Evolutionary conservation across 2,329 filamentous ascomycete species (phyloP), one percentile per base, ranked within the genome.

Genomic region (Nothophoma quercina): DNA sequence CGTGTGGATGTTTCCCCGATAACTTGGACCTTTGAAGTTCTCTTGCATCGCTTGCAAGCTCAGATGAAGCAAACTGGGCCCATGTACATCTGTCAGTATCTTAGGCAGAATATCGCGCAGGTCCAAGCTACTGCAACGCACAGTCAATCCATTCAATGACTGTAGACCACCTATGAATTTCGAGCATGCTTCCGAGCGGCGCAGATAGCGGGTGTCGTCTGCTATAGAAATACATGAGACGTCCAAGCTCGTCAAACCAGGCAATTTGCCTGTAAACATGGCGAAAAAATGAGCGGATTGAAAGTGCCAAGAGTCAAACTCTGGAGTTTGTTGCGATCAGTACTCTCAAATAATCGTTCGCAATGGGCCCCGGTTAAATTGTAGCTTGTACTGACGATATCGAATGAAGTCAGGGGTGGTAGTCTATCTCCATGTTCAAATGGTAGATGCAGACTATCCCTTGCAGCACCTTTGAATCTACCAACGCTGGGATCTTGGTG

Each of bases 331-430:
- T 9, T 40, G 36, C 52, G 53, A 23, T 63, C 44, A 16, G 61
- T 49, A 22, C 56, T 60, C 2, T 34, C 23, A 13, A 54, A 34
- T 10, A 60, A 50, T 2, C 3, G 22, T 5, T 18, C 10, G 15
- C 58, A 63, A 23, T 64, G 61, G 0, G 44, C 13, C 2, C 39
- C 9, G 35, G 50, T 46, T 8, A 62, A 54, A 28, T n/a, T 26
- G 32, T 63, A 64, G 12, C 28, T 46, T 5, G n/a, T 58, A 3
- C 56, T 51, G 25, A 50, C 26, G 3, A 65, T 25, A 1, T 38
- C 23, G 4, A 63, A 38, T 5, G 58, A 44, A 13, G 55, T 43
- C 2, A 63, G 39, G 2, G 48, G 12, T 3, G 59, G 61, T 1
- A 64, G 34, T 10, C 26, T 29, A 21, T 63, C 60, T 2, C 34